Evolutionary conservation across 176 grass and related monocot genomes (phyloP).

Genomic region (Carex cristatella): DNA sequence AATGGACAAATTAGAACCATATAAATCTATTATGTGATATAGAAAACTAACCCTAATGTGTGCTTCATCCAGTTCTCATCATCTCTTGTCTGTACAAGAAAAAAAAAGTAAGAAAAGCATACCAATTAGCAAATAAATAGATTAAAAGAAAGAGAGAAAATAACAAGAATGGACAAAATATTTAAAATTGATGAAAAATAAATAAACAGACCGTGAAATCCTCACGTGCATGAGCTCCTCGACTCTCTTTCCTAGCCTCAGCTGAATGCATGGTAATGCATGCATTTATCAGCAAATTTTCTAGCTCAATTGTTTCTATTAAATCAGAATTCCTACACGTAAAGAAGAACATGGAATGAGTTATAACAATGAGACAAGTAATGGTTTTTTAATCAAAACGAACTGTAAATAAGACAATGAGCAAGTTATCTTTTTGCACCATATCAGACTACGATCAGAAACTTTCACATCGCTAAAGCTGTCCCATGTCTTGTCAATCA

Average conservation of each 20-base stretch:
- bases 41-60: slow-evolving; percentile 57
- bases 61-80: slow-evolving; percentile 83
- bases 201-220: slow-evolving; percentile 66
- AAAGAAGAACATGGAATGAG: slow-evolving; percentile 1
- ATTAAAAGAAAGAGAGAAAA: not conserved
- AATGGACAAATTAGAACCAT: not conserved
- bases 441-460: slow-evolving; percentile 70
- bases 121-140: not conserved
- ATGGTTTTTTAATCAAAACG: not conserved
- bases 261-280: slow-evolving; percentile 90
- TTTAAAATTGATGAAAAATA: slow-evolving; percentile 2
- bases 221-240: slow-evolving; percentile 94
- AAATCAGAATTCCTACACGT: slow-evolving; percentile 79
- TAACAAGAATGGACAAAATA: not conserved
- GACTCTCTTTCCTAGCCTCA: slow-evolving; percentile 90
- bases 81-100: slow-evolving; percentile 68
- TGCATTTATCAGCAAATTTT: slow-evolving; percentile 95
- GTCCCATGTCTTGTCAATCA: slow-evolving; percentile 70
- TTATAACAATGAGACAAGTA: not conserved
- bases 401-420: slow-evolving; percentile 2
- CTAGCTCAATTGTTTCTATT: slow-evolving; percentile 85
- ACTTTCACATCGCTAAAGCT: slow-evolving; percentile 60
- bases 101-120: not conserved
- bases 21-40: slow-evolving; percentile 5
- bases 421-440: slow-evolving; percentile 32